Evolutionary conservation across 2,329 filamentous ascomycete species (phyloP), one percentile per base, ranked within the genome.

Genomic region (Akanthomyces lecanii): DNA sequence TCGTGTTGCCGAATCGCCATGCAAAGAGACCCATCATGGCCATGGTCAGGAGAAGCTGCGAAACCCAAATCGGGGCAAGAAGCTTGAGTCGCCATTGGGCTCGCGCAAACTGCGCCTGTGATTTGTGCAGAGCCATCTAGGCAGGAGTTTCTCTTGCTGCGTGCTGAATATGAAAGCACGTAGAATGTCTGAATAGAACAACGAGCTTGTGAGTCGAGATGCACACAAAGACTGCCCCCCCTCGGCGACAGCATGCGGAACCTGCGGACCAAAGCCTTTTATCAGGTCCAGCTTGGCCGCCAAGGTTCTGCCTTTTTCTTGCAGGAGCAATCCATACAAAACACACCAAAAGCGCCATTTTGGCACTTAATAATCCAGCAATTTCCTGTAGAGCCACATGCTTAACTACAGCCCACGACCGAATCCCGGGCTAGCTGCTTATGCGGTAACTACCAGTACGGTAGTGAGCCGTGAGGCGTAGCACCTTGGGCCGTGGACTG

Each of bases 51-150:
- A 71, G 67, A 4, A 82, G 70, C 69, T 86, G 82, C 5, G 79
- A 66, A 8, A 72, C 67, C 83, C 84, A 86, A 50, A 77, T 75
- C 7, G 82, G 82, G 1, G 81, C 65, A 30, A 86, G 71, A 4
- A 85, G 59, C 52, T 68, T 68, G 62, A 78, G 74, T 60, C 77
- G 76, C 84, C 84, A 86, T 70, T 75, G 75, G 18, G 83, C 79
- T 36, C 81, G 77, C 62, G 77, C 76, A 65, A 83, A 85, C 64
- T 83, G 79, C 33, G 80, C 80, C 66, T 84, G 80, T 42, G 82
- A 76, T 66, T 80, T 76, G 65, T 83, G 80, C 50, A 72, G 76
- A 53, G 74, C 77, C 69, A 77, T 75, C 67, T 71, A 36, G 21
- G 14, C 25, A 30, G 44, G 10, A 3, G 55, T 25, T 28, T 21